A percentile compares a stretch with the other conserved stretches of the same genome.
phyloP scores from a whole-genome alignment of 2,329 filamentous ascomycete genomes.

The Sporothrix luriei region DNA sequence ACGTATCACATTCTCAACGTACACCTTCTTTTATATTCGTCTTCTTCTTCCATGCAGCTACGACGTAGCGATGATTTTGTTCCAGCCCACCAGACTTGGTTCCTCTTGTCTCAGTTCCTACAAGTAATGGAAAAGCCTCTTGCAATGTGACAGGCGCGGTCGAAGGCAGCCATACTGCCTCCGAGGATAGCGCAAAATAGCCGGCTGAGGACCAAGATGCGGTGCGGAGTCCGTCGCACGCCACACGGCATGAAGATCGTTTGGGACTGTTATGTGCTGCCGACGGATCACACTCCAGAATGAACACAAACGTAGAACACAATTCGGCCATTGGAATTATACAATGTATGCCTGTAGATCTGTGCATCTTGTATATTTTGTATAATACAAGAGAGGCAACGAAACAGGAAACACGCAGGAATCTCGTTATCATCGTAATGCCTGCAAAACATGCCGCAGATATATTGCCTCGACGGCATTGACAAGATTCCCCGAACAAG shows the following conservation, averaged over 20 bases:
- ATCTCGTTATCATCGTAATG: conserved; percentile 12
- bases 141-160: neutral
- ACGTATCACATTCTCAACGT: too few species aligned
- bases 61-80: neutral
- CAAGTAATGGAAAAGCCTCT: neutral
- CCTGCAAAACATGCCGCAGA: neutral
- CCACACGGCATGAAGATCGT: too few species aligned
- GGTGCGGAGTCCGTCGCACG: neutral
- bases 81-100: neutral
- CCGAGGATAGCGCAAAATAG: too few species aligned
- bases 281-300: too few species aligned
- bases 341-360: too few species aligned
- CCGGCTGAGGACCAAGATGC: neutral
- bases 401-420: neutral
- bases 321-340: too few species aligned
- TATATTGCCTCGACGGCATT: conserved; percentile 8
- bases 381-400: neutral
- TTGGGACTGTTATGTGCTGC: too few species aligned
- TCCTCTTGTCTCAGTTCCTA: neutral
- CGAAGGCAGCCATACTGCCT: conserved; percentile 1
- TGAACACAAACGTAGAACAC: too few species aligned
- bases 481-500: neutral
- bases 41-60: neutral
- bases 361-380: too few species aligned
- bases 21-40: too few species aligned